A percentile compares a stretch with the other conserved stretches of the same genome.
phyloP scores from a whole-genome alignment of 768 basidiomycete species.

The Xanthoconium purpureum region DNA sequence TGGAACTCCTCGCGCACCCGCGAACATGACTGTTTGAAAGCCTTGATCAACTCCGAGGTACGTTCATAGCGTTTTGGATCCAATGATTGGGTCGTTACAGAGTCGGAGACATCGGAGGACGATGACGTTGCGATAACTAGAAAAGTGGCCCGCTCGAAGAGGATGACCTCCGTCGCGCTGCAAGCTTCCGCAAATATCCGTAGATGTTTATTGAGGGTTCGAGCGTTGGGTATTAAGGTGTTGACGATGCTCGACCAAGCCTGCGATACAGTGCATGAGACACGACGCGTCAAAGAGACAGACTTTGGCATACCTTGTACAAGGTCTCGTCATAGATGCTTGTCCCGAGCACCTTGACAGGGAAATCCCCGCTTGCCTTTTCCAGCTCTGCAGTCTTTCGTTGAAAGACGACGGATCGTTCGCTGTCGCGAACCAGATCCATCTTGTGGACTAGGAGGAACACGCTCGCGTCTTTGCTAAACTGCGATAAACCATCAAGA shows the following conservation, averaged over 20 bases:
- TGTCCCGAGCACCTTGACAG: constrained; percentile 81
- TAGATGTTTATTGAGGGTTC: constrained; percentile 84
- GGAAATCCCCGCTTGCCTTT: constrained; percentile 58
- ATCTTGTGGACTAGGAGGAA: constrained; percentile 97
- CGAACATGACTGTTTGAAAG: constrained; percentile 89
- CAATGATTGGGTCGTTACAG: constrained; percentile 44
- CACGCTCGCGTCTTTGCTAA: constrained; percentile 78
- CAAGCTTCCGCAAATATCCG: constrained; percentile 83
- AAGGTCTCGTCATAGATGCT: constrained; percentile 97
- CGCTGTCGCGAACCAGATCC: constrained; percentile 75
- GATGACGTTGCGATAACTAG: constrained; percentile 90
- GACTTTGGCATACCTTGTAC: constrained; percentile 64
- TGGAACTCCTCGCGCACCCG: constrained; percentile 83
- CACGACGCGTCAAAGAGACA: neutral
- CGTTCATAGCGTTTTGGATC: constrained; percentile 77
- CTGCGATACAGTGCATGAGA: constrained; percentile 40
- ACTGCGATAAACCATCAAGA: constrained; percentile 74
- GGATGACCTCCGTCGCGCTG: constrained; percentile 88
- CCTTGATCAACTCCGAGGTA: constrained; percentile 91
- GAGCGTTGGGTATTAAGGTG: constrained; percentile 91
- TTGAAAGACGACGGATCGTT: constrained; percentile 56
- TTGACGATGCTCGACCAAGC: constrained; percentile 99
- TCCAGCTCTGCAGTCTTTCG: constrained; percentile 73
- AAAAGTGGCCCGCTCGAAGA: constrained; percentile 97
- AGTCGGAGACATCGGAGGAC: constrained; percentile 37